phyloP scores from a whole-genome alignment of 1,284 basidiomycete genomes.

The Leccinum variabile region DNA sequence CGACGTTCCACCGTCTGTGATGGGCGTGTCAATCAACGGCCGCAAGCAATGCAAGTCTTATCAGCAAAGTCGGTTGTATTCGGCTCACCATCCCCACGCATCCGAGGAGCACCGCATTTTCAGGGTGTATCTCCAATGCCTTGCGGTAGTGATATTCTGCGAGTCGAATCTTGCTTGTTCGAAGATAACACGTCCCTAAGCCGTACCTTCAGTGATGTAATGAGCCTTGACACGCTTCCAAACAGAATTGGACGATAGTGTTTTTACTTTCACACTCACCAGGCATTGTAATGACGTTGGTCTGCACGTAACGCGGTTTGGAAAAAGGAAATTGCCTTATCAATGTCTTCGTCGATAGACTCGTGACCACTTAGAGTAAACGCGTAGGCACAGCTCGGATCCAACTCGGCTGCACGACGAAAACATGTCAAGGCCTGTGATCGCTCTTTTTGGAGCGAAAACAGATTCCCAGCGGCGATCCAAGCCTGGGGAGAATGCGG shows the following conservation, averaged over 20 bases:
- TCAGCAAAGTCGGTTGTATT: conserved; percentile 19
- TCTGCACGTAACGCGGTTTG: conserved; percentile 86
- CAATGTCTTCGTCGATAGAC: conserved; percentile 89
- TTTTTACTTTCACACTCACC: conserved; percentile 53
- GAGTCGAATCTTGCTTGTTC: conserved; percentile 85
- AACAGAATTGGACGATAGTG: background rate
- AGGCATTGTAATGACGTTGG: conserved; percentile 91
- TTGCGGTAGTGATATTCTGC: conserved; percentile 94
- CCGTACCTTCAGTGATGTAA: conserved; percentile 73
- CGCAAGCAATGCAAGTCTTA: conserved; percentile 20
- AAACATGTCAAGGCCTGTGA: conserved; percentile 91
- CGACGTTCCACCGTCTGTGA: conserved; percentile 80
- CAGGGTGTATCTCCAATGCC: conserved; percentile 86
- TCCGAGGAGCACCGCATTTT: conserved; percentile 86
- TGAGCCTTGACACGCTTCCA: conserved; percentile 25
- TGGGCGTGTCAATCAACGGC: conserved; percentile 22
- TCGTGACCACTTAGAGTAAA: conserved; percentile 95
- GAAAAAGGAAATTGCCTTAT: conserved; percentile 87
- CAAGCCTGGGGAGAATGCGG: conserved; percentile 84
- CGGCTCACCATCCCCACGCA: conserved; percentile 82
- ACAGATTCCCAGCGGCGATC: conserved; percentile 93
- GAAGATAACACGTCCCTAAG: conserved; percentile 90
- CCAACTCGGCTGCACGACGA: conserved; percentile 81
- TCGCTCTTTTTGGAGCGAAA: conserved; percentile 89
- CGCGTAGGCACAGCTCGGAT: conserved; percentile 85